phyloP scores from a whole-genome alignment of 345 rosid genomes.

The Psidium guajava region DNA sequence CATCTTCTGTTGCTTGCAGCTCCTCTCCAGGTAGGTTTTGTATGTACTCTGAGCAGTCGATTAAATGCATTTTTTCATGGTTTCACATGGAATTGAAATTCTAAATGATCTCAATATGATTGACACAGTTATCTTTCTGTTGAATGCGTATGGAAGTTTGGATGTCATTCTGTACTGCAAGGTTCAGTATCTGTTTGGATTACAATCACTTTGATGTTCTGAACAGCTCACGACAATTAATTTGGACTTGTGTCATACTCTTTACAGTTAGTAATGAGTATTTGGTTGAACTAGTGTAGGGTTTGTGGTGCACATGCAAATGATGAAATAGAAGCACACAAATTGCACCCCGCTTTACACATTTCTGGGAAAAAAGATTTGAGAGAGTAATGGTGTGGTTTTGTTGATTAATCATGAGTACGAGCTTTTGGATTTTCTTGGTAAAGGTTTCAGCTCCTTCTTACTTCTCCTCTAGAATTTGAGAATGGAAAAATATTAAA shows the following conservation, averaged over 20 bases:
- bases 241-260: not conserved
- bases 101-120: not conserved
- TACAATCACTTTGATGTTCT: not conserved
- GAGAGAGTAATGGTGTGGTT: not conserved
- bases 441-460: not conserved
- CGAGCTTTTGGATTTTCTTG: not conserved
- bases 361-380: not conserved
- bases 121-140: not conserved
- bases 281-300: not conserved
- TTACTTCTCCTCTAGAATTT: not conserved
- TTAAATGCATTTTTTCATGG: not conserved
- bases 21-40: constrained; percentile 61
- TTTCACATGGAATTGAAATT: not conserved
- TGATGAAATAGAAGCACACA: not conserved
- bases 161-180: not conserved
- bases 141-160: not conserved
- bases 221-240: not conserved
- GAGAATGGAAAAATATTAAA: not conserved
- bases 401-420: not conserved
- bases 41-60: not conserved
- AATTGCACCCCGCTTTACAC: not conserved
- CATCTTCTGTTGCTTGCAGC: constrained; percentile 90
- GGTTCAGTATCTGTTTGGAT: not conserved
- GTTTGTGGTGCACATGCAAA: not conserved
- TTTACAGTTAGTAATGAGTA: not conserved